phyloP scores from a whole-genome alignment of 352 stramenopile species.

The Thraustotheca clavata region DNA sequence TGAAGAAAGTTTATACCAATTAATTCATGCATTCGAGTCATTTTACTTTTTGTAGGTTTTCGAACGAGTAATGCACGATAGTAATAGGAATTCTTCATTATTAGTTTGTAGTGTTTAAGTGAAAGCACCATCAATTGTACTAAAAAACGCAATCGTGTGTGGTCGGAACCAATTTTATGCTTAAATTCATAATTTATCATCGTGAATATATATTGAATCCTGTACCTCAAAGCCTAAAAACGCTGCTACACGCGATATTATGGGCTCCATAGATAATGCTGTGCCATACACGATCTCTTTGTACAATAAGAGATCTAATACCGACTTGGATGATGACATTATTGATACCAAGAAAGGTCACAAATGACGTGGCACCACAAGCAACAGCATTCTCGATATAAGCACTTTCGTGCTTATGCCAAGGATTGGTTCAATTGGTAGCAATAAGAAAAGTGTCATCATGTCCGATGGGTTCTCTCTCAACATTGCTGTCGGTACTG shows the following conservation, averaged over 20 bases:
- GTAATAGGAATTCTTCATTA: slow-evolving; percentile 4
- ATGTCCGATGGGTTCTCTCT: slow-evolving; percentile 54
- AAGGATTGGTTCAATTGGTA: slow-evolving; percentile 1
- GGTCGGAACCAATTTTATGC: background rate
- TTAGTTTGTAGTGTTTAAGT: slow-evolving; percentile 14
- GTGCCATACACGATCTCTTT: slow-evolving; percentile 12
- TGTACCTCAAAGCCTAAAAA: slow-evolving; percentile 4
- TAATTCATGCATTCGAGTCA: background rate
- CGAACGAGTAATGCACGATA: slow-evolving; percentile 5
- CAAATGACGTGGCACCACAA: slow-evolving; percentile 1
- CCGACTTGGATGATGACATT: background rate
- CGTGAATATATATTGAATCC: background rate
- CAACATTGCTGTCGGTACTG: slow-evolving; percentile 53
- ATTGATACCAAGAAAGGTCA: no score
- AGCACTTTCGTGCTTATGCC: slow-evolving; percentile 18
- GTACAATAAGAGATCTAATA: slow-evolving; percentile 7
- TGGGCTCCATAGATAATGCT: slow-evolving; percentile 13
- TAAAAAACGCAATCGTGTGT: background rate
- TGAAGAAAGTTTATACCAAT: no score
- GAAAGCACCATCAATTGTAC: background rate
- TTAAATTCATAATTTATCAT: background rate
- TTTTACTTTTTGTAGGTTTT: background rate
- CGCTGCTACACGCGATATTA: background rate
- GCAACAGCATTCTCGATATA: slow-evolving; percentile 4
- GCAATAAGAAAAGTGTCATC: background rate